Conservation (phyloP, 768 basidiomycete genomes). For the Russula vinacea region DNA sequence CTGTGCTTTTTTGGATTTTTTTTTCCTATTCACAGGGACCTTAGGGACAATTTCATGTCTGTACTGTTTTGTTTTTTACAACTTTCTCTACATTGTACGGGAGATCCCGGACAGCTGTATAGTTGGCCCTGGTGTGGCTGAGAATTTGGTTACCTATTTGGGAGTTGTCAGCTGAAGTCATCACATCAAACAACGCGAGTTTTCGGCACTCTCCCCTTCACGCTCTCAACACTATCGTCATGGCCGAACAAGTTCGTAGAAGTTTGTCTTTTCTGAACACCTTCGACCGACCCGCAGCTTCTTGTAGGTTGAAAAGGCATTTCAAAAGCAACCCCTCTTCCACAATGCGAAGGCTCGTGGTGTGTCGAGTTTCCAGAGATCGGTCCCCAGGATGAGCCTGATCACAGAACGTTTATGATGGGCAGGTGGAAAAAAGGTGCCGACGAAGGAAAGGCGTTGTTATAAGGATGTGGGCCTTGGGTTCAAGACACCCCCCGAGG, state of each 20-base stretch:
- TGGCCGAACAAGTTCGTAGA: slow-evolving; percentile 43
- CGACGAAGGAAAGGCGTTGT: slow-evolving; percentile 96
- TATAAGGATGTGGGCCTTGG: slow-evolving; percentile 98
- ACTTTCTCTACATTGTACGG: slow-evolving; percentile 1
- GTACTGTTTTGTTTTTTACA: background rate
- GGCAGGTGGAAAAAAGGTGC: slow-evolving; percentile 82
- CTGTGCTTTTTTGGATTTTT: background rate
- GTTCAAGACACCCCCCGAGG: slow-evolving; percentile 94
- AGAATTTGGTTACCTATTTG: slow-evolving; percentile 18
- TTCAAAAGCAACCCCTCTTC: slow-evolving; percentile 97
- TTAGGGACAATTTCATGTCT: slow-evolving; percentile 8
- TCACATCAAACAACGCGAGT: slow-evolving; percentile 10
- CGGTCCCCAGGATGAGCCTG: slow-evolving; percentile 4
- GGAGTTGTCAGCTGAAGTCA: slow-evolving; percentile 17
- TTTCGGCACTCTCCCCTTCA: slow-evolving; percentile 11
- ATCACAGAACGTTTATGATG: background rate
- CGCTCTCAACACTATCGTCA: slow-evolving; percentile 35
- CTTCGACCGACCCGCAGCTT: slow-evolving; percentile 1
- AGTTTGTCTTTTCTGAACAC: background rate
- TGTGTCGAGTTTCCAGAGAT: slow-evolving; percentile 44
- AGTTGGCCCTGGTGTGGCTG: slow-evolving; percentile 26
- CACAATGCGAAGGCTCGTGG: slow-evolving; percentile 93
- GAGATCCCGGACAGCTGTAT: slow-evolving; percentile 26
- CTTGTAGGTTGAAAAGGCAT: slow-evolving; percentile 88
- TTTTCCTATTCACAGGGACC: background rate